These are phyloP conservation scores for Pyricularia pennisetigena DNA, from an alignment of 2,329 filamentous ascomycete genomes.

Conservation along the genomic window DNA sequence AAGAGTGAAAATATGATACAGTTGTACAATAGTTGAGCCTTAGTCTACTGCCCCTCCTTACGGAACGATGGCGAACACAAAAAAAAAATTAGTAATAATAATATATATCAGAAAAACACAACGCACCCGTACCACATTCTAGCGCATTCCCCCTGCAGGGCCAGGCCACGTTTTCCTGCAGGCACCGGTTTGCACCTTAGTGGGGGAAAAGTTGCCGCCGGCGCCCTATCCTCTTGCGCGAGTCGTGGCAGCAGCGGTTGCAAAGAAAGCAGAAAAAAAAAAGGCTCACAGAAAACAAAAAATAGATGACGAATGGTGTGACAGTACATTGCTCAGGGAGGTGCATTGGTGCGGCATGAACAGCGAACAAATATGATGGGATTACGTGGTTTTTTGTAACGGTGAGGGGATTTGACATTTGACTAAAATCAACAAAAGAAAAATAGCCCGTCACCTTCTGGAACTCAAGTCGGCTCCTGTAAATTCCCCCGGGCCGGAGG, in stretches of 20 bases:
- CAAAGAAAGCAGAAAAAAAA: not conserved
- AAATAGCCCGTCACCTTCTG: too few species aligned
- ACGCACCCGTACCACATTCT: not conserved
- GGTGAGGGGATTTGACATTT: not conserved
- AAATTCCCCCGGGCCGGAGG: too few species aligned
- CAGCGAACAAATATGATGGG: not conserved
- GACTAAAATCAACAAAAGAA: too few species aligned
- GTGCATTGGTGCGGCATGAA: not conserved
- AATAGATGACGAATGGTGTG: not conserved
- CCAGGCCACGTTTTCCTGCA: not conserved
- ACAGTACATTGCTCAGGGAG: not conserved
- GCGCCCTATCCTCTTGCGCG: not conserved
- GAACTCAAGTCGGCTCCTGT: too few species aligned
- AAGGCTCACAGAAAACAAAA: not conserved
- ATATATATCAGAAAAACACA: not conserved
- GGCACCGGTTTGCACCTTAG: not conserved
- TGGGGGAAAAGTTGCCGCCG: not conserved
- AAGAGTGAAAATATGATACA: too few species aligned
- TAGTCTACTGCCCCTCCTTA: too few species aligned
- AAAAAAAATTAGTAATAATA: not conserved
- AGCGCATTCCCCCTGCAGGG: not conserved
- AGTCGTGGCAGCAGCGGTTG: not conserved
- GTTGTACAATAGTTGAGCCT: too few species aligned
- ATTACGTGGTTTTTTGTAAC: not conserved
- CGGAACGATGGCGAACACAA: not conserved